These are phyloP conservation scores for Populus deltoides DNA, from an alignment of 345 rosid genomes.

Conservation along the genomic window DNA sequence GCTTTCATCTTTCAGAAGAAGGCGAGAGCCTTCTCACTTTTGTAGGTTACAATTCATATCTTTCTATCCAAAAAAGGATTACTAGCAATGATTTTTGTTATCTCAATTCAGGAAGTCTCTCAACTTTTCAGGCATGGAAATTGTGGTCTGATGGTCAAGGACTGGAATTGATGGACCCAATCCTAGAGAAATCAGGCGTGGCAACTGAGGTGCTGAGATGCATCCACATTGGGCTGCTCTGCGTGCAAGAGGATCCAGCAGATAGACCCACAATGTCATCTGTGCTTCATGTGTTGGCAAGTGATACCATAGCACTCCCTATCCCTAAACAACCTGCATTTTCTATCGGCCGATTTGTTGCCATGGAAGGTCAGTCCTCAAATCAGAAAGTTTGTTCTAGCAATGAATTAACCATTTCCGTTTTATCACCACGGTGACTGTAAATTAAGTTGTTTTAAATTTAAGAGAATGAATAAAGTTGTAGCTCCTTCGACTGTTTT, in stretches of 20 bases:
- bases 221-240: conserved; percentile 2
- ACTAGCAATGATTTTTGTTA: too few species aligned
- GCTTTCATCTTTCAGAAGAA: conserved; percentile 24
- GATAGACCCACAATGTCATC: conserved; percentile 7
- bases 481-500: too few species aligned
- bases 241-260: background rate
- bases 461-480: too few species aligned
- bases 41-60: background rate
- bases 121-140: too few species aligned
- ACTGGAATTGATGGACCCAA: conserved; percentile 3
- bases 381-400: background rate
- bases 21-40: conserved; percentile 14
- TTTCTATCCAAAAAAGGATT: background rate
- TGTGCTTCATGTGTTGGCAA: conserved; percentile 15
- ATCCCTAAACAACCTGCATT: background rate
- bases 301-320: background rate
- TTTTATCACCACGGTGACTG: conserved; percentile 8
- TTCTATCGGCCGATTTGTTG: background rate
- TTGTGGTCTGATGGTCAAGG: conserved; percentile 3
- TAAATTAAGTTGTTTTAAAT: too few species aligned
- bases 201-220: conserved; percentile 8
- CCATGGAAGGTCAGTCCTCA: background rate
- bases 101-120: too few species aligned
- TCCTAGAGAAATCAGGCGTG: background rate
- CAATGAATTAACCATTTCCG: background rate